Percentiles rank a stretch among this genome's conserved stretches.
phyloP scores from a whole-genome alignment of 768 basidiomycete genomes.

The Suillus subluteus region DNA sequence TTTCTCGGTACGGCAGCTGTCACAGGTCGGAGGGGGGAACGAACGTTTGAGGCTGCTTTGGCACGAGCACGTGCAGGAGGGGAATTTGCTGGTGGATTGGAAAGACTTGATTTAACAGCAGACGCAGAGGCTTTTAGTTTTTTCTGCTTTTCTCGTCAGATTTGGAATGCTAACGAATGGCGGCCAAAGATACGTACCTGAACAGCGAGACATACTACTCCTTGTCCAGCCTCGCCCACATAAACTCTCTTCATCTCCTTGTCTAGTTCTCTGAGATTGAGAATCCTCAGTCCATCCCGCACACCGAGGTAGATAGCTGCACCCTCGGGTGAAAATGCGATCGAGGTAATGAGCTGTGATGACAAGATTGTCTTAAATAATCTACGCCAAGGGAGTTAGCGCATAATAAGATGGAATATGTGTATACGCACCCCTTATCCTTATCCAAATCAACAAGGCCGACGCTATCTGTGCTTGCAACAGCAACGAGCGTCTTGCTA shows the following conservation, averaged over 20 bases:
- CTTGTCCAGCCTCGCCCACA: conserved; percentile 50
- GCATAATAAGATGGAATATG: not conserved
- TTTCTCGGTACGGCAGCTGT: not conserved
- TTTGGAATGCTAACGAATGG: too few species aligned
- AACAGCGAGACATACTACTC: conserved; percentile 57
- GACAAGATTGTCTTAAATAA: conserved; percentile 61
- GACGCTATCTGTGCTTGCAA: conserved; percentile 55
- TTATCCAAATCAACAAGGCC: conserved; percentile 74
- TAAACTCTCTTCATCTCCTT: conserved; percentile 59
- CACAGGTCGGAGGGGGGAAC: conserved; percentile 6
- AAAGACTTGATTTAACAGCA: not conserved
- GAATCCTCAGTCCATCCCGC: conserved; percentile 60
- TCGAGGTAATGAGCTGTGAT: conserved; percentile 57
- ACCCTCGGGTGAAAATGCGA: conserved; percentile 72
- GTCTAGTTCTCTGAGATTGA: conserved; percentile 69
- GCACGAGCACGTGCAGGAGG: conserved; percentile 14
- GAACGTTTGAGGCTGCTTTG: conserved; percentile 11
- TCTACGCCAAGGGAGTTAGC: conserved; percentile 36
- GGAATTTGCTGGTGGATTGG: conserved; percentile 18
- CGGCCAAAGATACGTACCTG: conserved; percentile 47
- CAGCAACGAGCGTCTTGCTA: conserved; percentile 71
- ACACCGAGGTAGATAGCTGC: conserved; percentile 69
- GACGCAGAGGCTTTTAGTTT: conserved; percentile 19
- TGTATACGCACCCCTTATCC: conserved; percentile 60
- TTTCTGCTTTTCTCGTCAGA: conserved; percentile 11